These are phyloP conservation scores for Candida cerambycidarum DNA, from an alignment of 805 yeast species.

Conservation along the genomic window DNA sequence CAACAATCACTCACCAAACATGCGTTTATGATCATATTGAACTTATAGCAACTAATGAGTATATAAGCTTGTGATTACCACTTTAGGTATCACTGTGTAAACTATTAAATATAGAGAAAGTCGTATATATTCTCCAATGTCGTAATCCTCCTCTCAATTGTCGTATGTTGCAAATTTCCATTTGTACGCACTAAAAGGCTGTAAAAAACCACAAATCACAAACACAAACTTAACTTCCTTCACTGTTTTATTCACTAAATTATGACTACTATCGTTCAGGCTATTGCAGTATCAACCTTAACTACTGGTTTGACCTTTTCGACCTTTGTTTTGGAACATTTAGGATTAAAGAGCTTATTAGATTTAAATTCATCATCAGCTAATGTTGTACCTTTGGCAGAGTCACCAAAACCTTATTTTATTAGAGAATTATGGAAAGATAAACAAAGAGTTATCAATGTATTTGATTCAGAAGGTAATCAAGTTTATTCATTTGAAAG, in stretches of 20 bases:
- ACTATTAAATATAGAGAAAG: neutral
- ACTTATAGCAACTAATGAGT: neutral
- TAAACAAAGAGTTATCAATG: conserved; percentile 46
- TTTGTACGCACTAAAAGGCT: neutral
- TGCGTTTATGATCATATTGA: neutral
- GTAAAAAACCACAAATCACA: neutral
- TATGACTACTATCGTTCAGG: conserved; percentile 38
- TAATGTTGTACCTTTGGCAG: conserved; percentile 38
- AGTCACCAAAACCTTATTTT: conserved; percentile 41
- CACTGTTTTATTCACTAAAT: neutral
- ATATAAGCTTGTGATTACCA: too few species aligned
- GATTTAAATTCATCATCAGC: conserved; percentile 43
- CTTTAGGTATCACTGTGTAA: too few species aligned
- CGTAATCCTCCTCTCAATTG: too few species aligned
- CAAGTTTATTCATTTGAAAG: conserved; percentile 54
- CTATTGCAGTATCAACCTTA: conserved; percentile 47
- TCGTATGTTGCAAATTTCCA: conserved; percentile 1
- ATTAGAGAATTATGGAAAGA: conserved; percentile 52
- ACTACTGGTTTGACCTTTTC: conserved; percentile 38
- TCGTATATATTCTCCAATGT: neutral
- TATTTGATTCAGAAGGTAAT: conserved; percentile 44
- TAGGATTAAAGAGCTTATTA: conserved; percentile 36
- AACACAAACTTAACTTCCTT: neutral
- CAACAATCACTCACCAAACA: too few species aligned
- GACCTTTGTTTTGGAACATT: conserved; percentile 44